Evolutionary conservation across 495 filamentous ascomycete species (phyloP).

Genomic region (Hypoxylon fuscum): DNA sequence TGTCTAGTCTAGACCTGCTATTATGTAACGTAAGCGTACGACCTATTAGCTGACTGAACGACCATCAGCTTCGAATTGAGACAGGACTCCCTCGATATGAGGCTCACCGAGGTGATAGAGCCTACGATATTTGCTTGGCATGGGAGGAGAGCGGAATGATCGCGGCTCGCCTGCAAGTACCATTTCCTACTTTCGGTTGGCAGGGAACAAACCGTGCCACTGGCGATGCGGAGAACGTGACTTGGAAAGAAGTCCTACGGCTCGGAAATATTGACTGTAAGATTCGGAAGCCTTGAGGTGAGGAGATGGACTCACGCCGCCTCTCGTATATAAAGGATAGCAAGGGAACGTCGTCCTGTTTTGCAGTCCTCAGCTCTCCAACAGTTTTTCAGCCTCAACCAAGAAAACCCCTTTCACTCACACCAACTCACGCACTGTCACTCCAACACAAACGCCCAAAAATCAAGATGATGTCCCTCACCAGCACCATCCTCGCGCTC

Average conservation of each 20-base stretch:
- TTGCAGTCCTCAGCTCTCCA: background rate
- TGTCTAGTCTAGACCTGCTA: background rate
- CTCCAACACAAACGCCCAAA: background rate
- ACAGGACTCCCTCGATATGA: background rate
- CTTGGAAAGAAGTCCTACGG: background rate
- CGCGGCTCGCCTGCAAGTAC: background rate
- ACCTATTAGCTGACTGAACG: background rate
- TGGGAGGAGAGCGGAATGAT: background rate
- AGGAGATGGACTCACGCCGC: background rate
- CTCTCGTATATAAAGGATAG: background rate
- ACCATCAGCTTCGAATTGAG: background rate
- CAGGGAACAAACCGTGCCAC: background rate
- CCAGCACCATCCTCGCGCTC: constrained; percentile 18
- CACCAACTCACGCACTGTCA: background rate
- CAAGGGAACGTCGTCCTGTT: background rate
- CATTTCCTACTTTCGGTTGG: background rate
- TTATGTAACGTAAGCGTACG: constrained; percentile 16
- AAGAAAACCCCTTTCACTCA: background rate
- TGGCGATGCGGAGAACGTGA: background rate
- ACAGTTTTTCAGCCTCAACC: background rate
- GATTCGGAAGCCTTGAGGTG: background rate
- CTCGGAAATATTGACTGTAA: background rate
- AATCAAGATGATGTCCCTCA: constrained; percentile 20
- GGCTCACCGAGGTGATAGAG: constrained; percentile 1
- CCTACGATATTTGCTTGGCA: background rate